Conservation (phyloP, 2,329 filamentous ascomycete species). For the Colletotrichum euphorbiae region DNA sequence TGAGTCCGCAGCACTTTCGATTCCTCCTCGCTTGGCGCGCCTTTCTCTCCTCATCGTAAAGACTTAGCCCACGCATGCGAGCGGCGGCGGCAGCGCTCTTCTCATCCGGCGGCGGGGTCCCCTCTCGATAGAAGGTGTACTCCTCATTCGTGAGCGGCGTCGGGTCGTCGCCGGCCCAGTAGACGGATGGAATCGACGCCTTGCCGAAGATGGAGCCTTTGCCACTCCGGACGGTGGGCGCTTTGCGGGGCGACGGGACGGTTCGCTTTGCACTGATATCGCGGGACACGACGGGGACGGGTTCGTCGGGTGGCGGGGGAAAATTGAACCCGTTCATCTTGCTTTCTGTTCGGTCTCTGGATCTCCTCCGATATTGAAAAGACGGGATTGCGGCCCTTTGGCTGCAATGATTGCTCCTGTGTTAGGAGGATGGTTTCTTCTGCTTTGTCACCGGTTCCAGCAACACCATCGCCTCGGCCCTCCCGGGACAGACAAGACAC, state of each 20-base stretch:
- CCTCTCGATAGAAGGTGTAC: conserved; percentile 56
- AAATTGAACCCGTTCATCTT: conserved; percentile 16
- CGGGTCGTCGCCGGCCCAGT: conserved; percentile 37
- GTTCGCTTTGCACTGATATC: conserved; percentile 27
- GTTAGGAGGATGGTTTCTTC: background rate
- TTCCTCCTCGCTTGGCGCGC: conserved; percentile 40
- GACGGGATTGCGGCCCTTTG: background rate
- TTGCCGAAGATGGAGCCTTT: conserved; percentile 37
- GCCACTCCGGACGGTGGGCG: conserved; percentile 35
- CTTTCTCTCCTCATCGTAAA: conserved; percentile 31
- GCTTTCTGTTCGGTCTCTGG: background rate
- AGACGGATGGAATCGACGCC: conserved; percentile 35
- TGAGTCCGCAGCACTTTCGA: conserved; percentile 45
- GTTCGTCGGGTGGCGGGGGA: conserved; percentile 33
- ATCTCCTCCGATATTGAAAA: background rate
- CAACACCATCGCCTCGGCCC: conserved; percentile 22
- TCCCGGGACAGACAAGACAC: background rate
- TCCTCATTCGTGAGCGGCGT: conserved; percentile 34
- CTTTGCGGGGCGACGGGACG: conserved; percentile 34
- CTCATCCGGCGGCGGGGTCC: conserved; percentile 49
- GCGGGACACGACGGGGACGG: conserved; percentile 28
- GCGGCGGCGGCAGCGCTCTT: conserved; percentile 31
- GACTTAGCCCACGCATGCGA: conserved; percentile 25
- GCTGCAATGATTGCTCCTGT: background rate
- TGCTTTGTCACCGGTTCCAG: conserved; percentile 16